Evolutionary conservation across 192 early-diverging fungal species (phyloP), one percentile per base, ranked within the genome.

Genomic region (Backusella circina): DNA sequence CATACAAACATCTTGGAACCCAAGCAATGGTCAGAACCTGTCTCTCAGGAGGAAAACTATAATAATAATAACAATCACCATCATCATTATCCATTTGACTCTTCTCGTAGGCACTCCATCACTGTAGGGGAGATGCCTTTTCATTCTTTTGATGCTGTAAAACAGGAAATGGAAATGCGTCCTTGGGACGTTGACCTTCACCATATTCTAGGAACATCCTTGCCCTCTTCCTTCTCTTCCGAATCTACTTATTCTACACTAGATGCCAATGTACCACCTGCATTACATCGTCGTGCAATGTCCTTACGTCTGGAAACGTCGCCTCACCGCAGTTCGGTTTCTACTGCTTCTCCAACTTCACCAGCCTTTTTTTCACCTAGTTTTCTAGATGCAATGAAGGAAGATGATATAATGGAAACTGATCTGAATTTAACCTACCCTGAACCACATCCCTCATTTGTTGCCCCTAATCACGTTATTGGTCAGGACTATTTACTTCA

Each of bases 281-380:
- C 39, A 5, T n/a, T 70, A 6, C 69, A 70, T 41, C n/a, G 69
- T 13, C 69, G 69, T 70, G 69, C 69, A 12, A 70, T 70, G 69
- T 70, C 69, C n/a, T 18, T 70, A 28, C 37, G 69, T 30, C 41
- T 70, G n/a, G 69, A 70, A 44, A 70, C 33, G 8, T 68, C 36
- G 36, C 67, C 67, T 7, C 23, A 28, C 41, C 30, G 33, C 15
- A 32, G 9, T 31, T 64, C 71, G 5, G 10, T 38, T 23, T 71
- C 67, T 2, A 36, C 47, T 10, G 44, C 71, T 8, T 36, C 57
- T 35, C 91, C 89, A 8, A 83, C 81, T 16, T 91, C 91, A 13
- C 90, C 91, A 0, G 88, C 86, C 28, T 91, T 93, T 84, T 93
- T 93, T 44, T 88, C 91, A 37, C 91, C 91, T 32, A 87, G 85